Evolutionary conservation across 2,329 filamentous ascomycete species (phyloP), one percentile per base, ranked within the genome.

Genomic region (Alternaria brassicae): DNA sequence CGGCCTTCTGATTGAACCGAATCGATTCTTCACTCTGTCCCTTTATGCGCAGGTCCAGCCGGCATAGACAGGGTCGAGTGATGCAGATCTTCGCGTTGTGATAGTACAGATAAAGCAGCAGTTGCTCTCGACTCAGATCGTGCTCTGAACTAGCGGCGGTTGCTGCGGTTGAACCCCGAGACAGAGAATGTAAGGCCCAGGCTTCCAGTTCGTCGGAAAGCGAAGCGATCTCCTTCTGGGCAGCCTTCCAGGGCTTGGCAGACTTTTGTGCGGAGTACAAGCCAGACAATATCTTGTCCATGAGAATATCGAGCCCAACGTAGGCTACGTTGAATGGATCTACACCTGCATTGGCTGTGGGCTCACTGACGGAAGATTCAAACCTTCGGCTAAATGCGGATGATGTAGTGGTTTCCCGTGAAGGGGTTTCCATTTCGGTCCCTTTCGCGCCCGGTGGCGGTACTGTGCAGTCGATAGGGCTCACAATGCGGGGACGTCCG

Each of bases 61-160:
- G 62, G 47, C 77, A 80, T 1, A 81, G 61, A 51, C 76, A 78
- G 8, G 78, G 78, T 6, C 76, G 74, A 15, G 70, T 77, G 27
- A 77, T 76, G 19, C 79, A 70, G 3, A 80, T 73, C 34, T 69
- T 73, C 1, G 71, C 66, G 41, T 71, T 77, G 45, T 71, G 71
- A 47, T 76, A 80, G 12, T 68, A 62, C 7, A 78, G 69, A 13
- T 56, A 49, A 3, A 73, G 63, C 10, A 70, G 28, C 2, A 69
- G 27, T 3, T 57, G 60, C 32, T 70, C 65, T 12, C 70, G 66
- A 13, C 53, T 25, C 9, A 59, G 12, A 34, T 27, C 42, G 27
- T 44, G 30, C 25, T 40, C 28, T 6, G 34, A 40, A 23, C 27
- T 13, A 27, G 25, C 25, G 30, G 40, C 32, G 12, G 19, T 30